phyloP scores from a whole-genome alignment of 805 yeast species.

The Teunomyces gatunensis region DNA sequence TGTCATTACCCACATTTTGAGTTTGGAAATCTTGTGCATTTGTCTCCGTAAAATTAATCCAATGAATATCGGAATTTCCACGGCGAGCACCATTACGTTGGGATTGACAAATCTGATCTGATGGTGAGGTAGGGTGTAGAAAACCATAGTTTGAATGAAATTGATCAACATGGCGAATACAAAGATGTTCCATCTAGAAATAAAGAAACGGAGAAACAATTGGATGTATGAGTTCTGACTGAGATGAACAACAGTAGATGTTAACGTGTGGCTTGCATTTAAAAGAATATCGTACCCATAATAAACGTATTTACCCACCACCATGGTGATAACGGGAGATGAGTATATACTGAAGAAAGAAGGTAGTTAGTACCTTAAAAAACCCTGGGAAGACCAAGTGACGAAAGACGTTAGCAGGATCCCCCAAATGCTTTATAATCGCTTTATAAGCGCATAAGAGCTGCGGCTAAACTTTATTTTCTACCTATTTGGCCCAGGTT shows the following conservation, averaged over 20 bases:
- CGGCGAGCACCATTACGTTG: background rate
- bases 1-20: background rate
- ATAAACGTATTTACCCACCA: slow-evolving; percentile 10
- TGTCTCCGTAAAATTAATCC: background rate
- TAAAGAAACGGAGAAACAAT: background rate
- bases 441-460: background rate
- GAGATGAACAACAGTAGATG: background rate
- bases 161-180: background rate
- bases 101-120: background rate
- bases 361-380: no score
- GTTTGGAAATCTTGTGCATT: background rate
- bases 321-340: background rate
- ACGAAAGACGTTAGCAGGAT: background rate
- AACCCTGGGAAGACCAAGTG: no score
- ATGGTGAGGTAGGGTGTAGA: background rate
- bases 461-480: background rate
- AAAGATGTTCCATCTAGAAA: background rate
- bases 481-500: background rate
- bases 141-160: background rate
- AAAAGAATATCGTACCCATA: background rate
- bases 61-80: background rate
- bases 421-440: background rate
- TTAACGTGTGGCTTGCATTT: background rate
- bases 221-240: background rate
- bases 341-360: no score